phyloP scores from a whole-genome alignment of 306 rosid species.

The Malus orientalis region DNA sequence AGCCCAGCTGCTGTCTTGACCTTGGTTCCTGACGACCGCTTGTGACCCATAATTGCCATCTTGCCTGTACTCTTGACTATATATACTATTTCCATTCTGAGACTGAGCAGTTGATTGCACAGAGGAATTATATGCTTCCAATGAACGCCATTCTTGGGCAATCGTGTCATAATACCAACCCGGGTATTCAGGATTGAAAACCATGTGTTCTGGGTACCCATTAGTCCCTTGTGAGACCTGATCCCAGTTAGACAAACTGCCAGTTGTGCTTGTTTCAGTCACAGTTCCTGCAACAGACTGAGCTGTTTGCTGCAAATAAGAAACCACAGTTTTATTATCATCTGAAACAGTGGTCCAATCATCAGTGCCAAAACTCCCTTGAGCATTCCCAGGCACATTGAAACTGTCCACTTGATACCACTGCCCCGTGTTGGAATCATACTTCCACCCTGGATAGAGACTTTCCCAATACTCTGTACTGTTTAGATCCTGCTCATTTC shows the following conservation, averaged over 20 bases:
- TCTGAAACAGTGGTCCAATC: conserved; percentile 41
- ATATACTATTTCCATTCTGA: conserved; percentile 24
- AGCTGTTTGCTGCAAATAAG: conserved; percentile 51
- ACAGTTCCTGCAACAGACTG: conserved; percentile 42
- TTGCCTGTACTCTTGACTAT: conserved; percentile 27
- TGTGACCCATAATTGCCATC: conserved; percentile 33
- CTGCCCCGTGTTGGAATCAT: conserved; percentile 48
- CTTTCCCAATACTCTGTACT: conserved; percentile 62
- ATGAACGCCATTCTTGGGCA: conserved; percentile 58
- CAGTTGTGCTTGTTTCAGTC: conserved; percentile 46
- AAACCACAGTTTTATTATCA: conserved; percentile 33
- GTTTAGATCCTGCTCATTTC: conserved; percentile 44
- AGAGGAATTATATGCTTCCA: conserved; percentile 53
- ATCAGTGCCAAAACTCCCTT: conserved; percentile 25
- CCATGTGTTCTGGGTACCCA: conserved; percentile 74
- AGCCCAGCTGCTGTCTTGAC: conserved; percentile 42
- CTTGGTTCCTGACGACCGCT: conserved; percentile 27
- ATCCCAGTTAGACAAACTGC: conserved; percentile 34
- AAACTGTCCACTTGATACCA: conserved; percentile 66
- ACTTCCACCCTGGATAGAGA: conserved; percentile 83
- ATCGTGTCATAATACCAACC: conserved; percentile 78
- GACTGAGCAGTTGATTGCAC: conserved; percentile 32
- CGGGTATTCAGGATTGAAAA: conserved; percentile 72
- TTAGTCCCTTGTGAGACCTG: conserved; percentile 52
- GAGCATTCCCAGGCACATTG: conserved; percentile 22